Conservation (phyloP, 805 yeast species). For the Metschnikowia matae region DNA sequence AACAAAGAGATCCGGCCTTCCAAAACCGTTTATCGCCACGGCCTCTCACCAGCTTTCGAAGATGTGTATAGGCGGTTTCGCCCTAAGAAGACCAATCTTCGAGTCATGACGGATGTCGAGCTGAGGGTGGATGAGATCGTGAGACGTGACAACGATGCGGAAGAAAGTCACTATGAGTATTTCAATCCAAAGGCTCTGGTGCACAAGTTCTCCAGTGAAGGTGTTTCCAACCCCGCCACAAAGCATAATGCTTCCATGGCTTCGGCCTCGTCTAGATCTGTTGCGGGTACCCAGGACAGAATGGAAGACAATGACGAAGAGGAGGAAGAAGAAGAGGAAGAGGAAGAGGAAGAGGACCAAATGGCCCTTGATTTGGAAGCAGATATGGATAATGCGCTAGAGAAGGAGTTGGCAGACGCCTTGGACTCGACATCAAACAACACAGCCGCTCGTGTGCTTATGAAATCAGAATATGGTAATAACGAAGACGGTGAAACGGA, state of each 20-base stretch:
- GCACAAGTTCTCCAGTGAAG: conserved; percentile 1
- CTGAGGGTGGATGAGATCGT: conserved; percentile 73
- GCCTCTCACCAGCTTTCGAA: conserved; percentile 76
- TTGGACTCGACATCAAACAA: conserved; percentile 34
- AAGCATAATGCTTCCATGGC: neutral
- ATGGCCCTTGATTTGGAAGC: conserved; percentile 30
- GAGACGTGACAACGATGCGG: conserved; percentile 76
- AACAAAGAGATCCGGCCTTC: conserved; percentile 40
- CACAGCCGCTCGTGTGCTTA: conserved; percentile 18
- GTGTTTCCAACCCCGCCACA: neutral
- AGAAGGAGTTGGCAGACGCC: conserved; percentile 56
- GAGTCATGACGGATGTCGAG: conserved; percentile 75
- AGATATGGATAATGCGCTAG: conserved; percentile 42
- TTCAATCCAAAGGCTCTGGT: conserved; percentile 46
- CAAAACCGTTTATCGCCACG: conserved; percentile 61
- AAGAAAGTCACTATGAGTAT: conserved; percentile 71
- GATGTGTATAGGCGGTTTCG: conserved; percentile 67
- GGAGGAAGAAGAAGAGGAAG: conserved; percentile 18
- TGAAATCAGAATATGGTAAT: conserved; percentile 16
- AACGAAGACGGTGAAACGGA: conserved; percentile 11
- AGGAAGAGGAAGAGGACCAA: conserved; percentile 29
- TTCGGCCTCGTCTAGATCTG: neutral
- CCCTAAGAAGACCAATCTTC: conserved; percentile 63
- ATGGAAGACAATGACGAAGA: neutral
- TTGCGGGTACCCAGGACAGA: neutral